phyloP scores from a whole-genome alignment of 208 protist genomes.

The Acanthamoeba healyi region DNA sequence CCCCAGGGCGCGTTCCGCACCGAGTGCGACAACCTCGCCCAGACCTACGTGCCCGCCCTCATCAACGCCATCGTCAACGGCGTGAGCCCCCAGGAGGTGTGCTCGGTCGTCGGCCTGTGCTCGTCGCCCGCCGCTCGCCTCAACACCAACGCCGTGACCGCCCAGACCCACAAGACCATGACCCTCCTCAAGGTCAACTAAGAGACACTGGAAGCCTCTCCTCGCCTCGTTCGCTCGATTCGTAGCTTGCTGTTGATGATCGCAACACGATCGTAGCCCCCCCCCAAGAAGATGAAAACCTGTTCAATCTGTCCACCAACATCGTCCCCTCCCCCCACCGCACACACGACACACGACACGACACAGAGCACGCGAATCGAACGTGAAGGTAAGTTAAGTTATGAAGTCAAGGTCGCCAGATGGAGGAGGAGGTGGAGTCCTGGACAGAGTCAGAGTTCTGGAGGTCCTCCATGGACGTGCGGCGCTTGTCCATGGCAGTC shows the following conservation, averaged over 20 bases:
- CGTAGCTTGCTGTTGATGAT: too few relatives aligned
- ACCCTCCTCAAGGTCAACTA: neutral
- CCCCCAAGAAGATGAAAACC: too few relatives aligned
- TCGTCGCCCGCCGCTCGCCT: neutral
- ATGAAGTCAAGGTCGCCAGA: neutral
- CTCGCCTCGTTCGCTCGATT: neutral
- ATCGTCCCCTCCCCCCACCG: too few relatives aligned
- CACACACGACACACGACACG: too few relatives aligned
- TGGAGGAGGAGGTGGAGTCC: neutral
- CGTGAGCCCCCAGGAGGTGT: neutral
- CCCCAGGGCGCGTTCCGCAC: neutral
- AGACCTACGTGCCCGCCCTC: neutral
- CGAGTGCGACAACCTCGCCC: constrained; percentile 6
- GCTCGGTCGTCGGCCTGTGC: neutral
- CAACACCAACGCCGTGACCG: too few relatives aligned
- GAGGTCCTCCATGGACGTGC: neutral
- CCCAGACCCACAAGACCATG: too few relatives aligned
- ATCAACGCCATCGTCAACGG: neutral
- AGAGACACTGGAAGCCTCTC: too few relatives aligned
- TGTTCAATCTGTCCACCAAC: too few relatives aligned
- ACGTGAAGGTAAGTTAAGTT: too few relatives aligned
- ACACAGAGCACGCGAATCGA: too few relatives aligned
- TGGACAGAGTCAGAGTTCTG: neutral
- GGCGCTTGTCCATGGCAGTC: constrained; percentile 1
- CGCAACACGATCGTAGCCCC: too few relatives aligned